Conservation (phyloP, 2,329 filamentous ascomycete species). For the Botryosphaeria dothidea region DNA sequence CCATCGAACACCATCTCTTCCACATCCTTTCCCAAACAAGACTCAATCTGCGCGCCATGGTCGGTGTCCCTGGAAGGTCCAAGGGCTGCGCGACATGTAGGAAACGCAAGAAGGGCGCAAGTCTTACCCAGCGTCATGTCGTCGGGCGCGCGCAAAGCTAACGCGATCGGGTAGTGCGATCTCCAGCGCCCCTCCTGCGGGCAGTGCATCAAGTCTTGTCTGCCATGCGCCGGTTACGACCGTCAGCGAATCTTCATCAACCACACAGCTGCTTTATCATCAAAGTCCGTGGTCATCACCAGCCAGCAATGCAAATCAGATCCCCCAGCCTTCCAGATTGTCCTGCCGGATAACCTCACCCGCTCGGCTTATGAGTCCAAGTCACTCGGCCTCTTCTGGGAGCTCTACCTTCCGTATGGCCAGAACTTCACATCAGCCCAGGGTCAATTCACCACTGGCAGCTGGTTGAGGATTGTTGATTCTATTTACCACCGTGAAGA, state of each 20-base stretch:
- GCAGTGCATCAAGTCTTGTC: slow-evolving; percentile 60
- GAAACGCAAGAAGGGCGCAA: slow-evolving; percentile 58
- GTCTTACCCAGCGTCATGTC: slow-evolving; percentile 23
- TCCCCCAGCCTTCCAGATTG: not conserved
- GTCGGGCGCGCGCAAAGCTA: not conserved
- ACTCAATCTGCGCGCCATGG: slow-evolving; percentile 17
- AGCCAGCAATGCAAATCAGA: not conserved
- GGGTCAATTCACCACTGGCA: not conserved
- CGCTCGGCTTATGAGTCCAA: slow-evolving; percentile 29
- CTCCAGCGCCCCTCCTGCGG: slow-evolving; percentile 61
- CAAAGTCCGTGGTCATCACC: not conserved
- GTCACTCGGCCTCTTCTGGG: slow-evolving; percentile 27
- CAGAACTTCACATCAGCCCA: not conserved
- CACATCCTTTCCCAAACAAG: not conserved
- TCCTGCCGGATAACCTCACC: slow-evolving; percentile 24
- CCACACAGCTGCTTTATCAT: slow-evolving; percentile 19
- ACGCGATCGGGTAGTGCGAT: slow-evolving; percentile 54
- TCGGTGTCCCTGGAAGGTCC: slow-evolving; percentile 31
- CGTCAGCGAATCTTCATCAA: slow-evolving; percentile 63
- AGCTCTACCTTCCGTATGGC: slow-evolving; percentile 25
- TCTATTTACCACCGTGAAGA: slow-evolving; percentile 28
- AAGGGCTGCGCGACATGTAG: slow-evolving; percentile 36
- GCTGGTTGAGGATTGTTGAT: slow-evolving; percentile 21
- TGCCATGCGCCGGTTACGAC: slow-evolving; percentile 63
- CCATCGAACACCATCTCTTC: not conserved